Base-by-base conservation (phyloP, 805 yeast genomes). In the Yamadazyma sp. region DNA sequence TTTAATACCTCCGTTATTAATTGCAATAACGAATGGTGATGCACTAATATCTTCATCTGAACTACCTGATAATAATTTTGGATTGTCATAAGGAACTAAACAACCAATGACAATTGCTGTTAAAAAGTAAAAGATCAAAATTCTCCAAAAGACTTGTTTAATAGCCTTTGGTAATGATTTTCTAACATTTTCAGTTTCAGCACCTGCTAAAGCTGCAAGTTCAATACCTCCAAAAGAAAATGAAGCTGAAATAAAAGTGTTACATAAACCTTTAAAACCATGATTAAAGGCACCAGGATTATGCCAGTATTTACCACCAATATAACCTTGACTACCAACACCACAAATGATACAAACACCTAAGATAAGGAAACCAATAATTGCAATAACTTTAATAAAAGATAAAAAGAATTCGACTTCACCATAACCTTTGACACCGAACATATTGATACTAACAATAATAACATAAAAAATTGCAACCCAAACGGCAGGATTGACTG, bases 1-100 rank as follows among this genome's bases (percentile, higher is more conserved):
- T 33, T 62, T 65, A 47, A 82, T 76, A 48, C 83, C 82, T 24
- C 76, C 83, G 31, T 69, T 60, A 13, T 71, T 62, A 39, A 82
- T 74, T 27, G 88, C 87, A 55, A 83, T 72, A 45, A 82, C 88
- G 52, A 82, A 82, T 15, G 91, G 89, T 11, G 88, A 82, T 17
- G 86, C 80, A 23, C 78, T 59, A 29, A 78, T 74, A 45, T 77
- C 76, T 31, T 62, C 66, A 19, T 54, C 60, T 24, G 73, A 67
- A 18, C 68, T 50, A 28, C 80, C 79, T 51, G 69, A 60, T 39
- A 78, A 58, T 47, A 75, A 64, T 30, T 60, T 47, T 3, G 62
- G 57, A 47, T 73, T 68, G 49, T 60, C 59, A 58, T 72, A 77
- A 33, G 87, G 86, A 26, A 66, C 71, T 34, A 65, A 54, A 36